Percentiles rank a stretch among this genome's conserved stretches.
These are phyloP conservation scores for Nicotiana otophora DNA, from an alignment of 257 asterid genomes.

Conservation along the genomic window DNA sequence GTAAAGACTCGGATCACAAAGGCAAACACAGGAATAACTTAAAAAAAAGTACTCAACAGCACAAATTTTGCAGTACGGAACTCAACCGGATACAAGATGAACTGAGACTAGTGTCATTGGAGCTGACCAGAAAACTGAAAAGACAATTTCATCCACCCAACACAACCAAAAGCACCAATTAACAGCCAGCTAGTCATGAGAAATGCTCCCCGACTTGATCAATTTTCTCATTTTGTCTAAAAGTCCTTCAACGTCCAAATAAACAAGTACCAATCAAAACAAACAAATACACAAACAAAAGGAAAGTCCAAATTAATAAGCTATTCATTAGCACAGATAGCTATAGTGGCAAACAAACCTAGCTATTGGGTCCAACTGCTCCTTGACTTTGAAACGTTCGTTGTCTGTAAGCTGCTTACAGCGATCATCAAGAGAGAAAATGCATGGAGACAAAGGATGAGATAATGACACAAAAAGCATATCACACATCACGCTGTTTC, in stretches of 20 bases:
- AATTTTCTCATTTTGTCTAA: not conserved
- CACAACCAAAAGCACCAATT: not conserved
- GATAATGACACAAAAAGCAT: constrained; percentile 82
- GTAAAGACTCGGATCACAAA: not conserved
- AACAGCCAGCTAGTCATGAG: not conserved
- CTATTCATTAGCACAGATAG: not conserved
- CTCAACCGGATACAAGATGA: constrained; percentile 1
- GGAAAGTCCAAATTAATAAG: not conserved
- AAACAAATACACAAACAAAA: not conserved
- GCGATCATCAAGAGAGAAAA: constrained; percentile 79
- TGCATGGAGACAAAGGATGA: constrained; percentile 82
- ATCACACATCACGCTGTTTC: constrained; percentile 83
- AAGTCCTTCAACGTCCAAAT: not conserved
- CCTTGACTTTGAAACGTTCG: constrained; percentile 54
- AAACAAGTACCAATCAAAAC: not conserved
- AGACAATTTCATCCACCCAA: not conserved
- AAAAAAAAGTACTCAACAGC: not conserved
- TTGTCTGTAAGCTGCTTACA: constrained; percentile 59
- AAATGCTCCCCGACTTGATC: not conserved
- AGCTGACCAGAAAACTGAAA: not conserved
- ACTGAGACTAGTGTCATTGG: not conserved
- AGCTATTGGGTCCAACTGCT: constrained; percentile 74
- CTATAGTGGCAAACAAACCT: constrained; percentile 52
- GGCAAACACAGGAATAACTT: not conserved
- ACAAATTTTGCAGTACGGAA: not conserved